These are phyloP conservation scores for Lactarius hatsudake DNA, from an alignment of 768 basidiomycete species.

Conservation along the genomic window DNA sequence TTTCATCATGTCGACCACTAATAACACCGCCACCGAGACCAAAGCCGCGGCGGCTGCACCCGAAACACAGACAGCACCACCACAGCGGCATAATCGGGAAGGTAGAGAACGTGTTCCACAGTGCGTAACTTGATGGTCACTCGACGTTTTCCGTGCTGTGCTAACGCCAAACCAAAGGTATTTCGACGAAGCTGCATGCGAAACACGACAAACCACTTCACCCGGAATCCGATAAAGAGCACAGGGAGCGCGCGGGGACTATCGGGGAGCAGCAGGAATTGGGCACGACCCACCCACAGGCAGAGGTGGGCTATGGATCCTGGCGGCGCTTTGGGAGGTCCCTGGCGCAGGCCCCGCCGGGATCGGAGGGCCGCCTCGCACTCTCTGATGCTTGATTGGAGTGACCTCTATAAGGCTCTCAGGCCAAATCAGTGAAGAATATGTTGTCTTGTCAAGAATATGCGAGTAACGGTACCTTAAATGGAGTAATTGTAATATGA, in stretches of 20 bases:
- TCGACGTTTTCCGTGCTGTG: neutral
- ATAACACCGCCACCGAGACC: neutral
- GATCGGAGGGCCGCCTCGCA: neutral
- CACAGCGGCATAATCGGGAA: constrained; percentile 5
- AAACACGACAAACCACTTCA: neutral
- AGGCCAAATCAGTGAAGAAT: neutral
- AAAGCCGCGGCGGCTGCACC: neutral
- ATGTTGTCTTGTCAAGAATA: no score
- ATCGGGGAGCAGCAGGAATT: neutral
- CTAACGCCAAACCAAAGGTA: neutral
- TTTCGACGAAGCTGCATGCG: neutral
- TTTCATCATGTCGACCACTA: neutral
- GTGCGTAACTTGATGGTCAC: no score
- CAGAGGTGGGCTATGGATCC: neutral
- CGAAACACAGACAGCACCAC: neutral
- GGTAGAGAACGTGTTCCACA: neutral
- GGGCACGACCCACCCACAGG: neutral
- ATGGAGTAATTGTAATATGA: neutral
- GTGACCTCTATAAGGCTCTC: neutral
- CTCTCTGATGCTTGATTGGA: neutral
- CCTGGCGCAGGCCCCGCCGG: neutral
- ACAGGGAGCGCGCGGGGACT: neutral
- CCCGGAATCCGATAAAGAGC: neutral
- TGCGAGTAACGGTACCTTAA: no score
- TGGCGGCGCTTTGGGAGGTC: neutral